Evolutionary conservation across 306 rosid genomes (phyloP).

Genomic region (Clitoria ternatea): DNA sequence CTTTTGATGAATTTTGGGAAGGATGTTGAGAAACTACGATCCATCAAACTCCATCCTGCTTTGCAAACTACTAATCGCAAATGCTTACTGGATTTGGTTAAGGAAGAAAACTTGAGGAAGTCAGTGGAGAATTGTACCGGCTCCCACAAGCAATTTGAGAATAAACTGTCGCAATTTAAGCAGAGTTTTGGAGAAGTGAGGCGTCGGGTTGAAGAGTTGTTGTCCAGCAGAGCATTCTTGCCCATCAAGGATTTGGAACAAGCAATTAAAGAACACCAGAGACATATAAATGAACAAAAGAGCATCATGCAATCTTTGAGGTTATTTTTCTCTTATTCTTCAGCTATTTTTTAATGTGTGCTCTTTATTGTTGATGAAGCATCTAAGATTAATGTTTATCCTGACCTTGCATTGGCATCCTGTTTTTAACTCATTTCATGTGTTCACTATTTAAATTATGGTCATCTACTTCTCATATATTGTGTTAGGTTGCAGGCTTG

Average conservation of each 20-base stretch:
- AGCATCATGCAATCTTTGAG: conserved; percentile 96
- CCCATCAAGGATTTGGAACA: conserved; percentile 50
- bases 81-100: conserved; percentile 86
- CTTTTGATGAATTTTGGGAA: conserved; percentile 69
- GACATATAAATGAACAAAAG: conserved; percentile 62
- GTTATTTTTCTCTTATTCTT: conserved; percentile 41
- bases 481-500: not conserved
- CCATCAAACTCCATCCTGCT: conserved; percentile 73
- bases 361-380: not conserved
- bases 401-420: not conserved
- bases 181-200: conserved; percentile 62
- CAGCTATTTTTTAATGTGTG: not conserved
- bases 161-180: conserved; percentile 77
- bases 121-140: conserved; percentile 66
- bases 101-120: conserved; percentile 84
- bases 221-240: conserved; percentile 44
- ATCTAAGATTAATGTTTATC: conserved; percentile 16
- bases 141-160: conserved; percentile 92
- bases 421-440: not conserved
- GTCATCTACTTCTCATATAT: not conserved
- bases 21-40: conserved; percentile 70
- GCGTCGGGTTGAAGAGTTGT: conserved; percentile 71
- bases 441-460: conserved; percentile 8
- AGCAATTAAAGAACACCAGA: conserved; percentile 62
- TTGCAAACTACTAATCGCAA: conserved; percentile 55